Base-by-base conservation (phyloP, 305 asterid species). In the Striga hermonthica region DNA sequence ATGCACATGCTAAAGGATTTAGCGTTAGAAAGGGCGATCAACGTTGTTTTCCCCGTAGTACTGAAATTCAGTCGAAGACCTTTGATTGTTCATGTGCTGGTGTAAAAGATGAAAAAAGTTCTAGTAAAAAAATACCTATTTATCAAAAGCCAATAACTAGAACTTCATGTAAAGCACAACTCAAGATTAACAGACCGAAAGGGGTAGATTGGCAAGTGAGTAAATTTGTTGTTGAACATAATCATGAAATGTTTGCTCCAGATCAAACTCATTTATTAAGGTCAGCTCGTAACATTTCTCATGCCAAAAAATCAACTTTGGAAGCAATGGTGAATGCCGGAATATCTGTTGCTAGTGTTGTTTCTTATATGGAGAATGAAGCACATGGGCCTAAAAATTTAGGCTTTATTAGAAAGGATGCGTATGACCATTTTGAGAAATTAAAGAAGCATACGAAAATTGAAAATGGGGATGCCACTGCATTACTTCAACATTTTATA, bases 401-500 rank as follows among this genome's bases (percentile, higher is more conserved):
- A 22, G 31, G 31, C 31, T 22, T 22, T 22, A 22, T 22, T 22
- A 22, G 31, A 22, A 22, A 22, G 31, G 31, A 22, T 22, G 31
- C 31, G 2, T 22, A 48, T 64, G 59, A 57, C 6, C 4, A 57
- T 9, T 0, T 64, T 36, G 9, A 0, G 14, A 14, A 2, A 6
- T 3, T 6, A 15, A 63, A 63, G 35, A 35, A 3, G 7, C 45
- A 63, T 13, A 31, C 13, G 4, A 38, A 62, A n/a, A 11, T 62
- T 1, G 43, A 62, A 7, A 38, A 63, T 34, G 34, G 54, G 10
- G 67, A 63, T 63, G 67, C 45, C 5, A 34, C 3, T 9, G 57
- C 49, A 1, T 11, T 63, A 48, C 6, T 47, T 34, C 35, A 4
- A 5, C 8, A 63, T 34, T 63, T 63, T 1, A 63, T 44, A 9